phyloP scores from a whole-genome alignment of 2,329 filamentous ascomycete genomes.

The Alternaria rosae region DNA sequence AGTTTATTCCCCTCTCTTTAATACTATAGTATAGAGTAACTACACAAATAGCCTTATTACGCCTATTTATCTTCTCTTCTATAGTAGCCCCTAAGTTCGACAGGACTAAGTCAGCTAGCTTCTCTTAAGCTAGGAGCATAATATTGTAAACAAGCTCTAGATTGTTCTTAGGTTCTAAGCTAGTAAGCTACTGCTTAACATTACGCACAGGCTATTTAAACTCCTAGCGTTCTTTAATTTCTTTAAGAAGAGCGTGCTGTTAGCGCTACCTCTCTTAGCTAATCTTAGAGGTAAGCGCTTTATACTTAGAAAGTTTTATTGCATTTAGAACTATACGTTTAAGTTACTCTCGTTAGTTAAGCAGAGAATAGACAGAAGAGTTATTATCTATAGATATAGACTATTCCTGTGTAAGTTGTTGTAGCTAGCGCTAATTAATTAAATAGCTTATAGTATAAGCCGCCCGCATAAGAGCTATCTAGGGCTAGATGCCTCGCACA shows the following conservation, averaged over 20 bases:
- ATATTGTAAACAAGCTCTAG: slow-evolving; percentile 1
- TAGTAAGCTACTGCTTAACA: slow-evolving; percentile 27
- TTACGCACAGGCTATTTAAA: slow-evolving; percentile 19
- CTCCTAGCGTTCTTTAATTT: slow-evolving; percentile 8
- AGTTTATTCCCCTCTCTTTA: slow-evolving; percentile 15
- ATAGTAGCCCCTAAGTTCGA: slow-evolving; percentile 2
- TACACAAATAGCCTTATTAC: slow-evolving; percentile 4
- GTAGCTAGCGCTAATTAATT: slow-evolving; percentile 20
- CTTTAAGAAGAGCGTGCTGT: slow-evolving; percentile 1
- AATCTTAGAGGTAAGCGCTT: slow-evolving; percentile 21
- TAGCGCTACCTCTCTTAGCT: slow-evolving; percentile 17
- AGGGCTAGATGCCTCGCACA: slow-evolving; percentile 16
- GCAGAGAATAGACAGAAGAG: slow-evolving; percentile 15
- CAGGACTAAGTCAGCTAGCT: slow-evolving; percentile 4
- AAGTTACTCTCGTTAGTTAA: slow-evolving; percentile 18
- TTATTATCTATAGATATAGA: slow-evolving; percentile 23
- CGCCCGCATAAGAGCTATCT: slow-evolving; percentile 18
- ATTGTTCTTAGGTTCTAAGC: slow-evolving; percentile 14
- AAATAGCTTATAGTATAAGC: slow-evolving; percentile 29
- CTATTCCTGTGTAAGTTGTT: slow-evolving; percentile 20
- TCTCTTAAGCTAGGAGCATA: slow-evolving; percentile 14
- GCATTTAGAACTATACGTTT: slow-evolving; percentile 17
- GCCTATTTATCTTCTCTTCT: slow-evolving; percentile 8
- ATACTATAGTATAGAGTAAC: slow-evolving; percentile 18
- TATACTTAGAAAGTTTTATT: slow-evolving; percentile 23